Evolutionary conservation across 768 basidiomycete genomes (phyloP), one percentile per base, ranked within the genome.

Genomic region (Termitomyces sp.): DNA sequence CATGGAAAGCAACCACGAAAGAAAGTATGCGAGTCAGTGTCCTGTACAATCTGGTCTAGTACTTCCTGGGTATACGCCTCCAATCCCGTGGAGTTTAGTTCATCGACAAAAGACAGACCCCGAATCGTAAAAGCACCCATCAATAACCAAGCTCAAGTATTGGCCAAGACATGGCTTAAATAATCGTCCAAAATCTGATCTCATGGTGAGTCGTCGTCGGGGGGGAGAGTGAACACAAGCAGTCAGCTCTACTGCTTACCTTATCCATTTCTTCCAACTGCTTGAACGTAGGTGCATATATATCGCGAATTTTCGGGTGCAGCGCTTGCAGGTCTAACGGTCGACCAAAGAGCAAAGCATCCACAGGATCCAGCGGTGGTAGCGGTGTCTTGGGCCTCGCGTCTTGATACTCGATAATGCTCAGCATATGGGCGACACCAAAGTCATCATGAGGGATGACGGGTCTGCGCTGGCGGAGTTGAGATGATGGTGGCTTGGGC

Each of bases 401-500:
- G 25, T 83, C 84, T 34, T 79, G 77, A 37, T 80, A 79, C 68
- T 94, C 88, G 54, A 97, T 93, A 42, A 95, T 78, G 25, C 91
- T 87, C 80, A 97, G 80, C 91, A 97, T 94, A 51, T 85, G 79
- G 8, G 82, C 72, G 25, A 96, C 74, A 2, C 94, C 94, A 71
- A 95, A 95, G 68, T 95, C 92, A 65, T 95, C 85, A 59, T 78
- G 80, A n/a, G 82, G 82, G 47, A 88, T 70, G 42, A 81, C 67
- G 34, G 78, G 75, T 44, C 71, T 79, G 59, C 76, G 82, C 48
- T 71, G 70, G 41, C 72, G 72, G 1, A 21, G 25, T 21, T 43
- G 41, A n/a, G 43, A 39, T 3, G 44, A 40, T 12, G 37, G 12
- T 3, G 73, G 67, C 55, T 73, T 78, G 12, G 72, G 67, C 4